Evolutionary conservation across 257 asterid species (phyloP).

Genomic region (Fraxinus americana): DNA sequence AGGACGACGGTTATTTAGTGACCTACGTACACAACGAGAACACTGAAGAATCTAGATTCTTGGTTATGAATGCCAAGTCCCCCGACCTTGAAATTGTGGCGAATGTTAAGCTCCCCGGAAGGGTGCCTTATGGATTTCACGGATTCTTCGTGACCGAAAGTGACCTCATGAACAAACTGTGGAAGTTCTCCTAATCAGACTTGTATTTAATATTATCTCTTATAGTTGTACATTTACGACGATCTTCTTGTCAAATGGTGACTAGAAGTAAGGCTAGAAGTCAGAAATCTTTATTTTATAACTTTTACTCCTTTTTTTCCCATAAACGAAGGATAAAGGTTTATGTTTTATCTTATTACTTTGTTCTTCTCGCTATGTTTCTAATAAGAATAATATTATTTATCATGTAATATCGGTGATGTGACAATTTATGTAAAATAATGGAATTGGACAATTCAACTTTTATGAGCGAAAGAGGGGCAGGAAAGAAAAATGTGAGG

Average conservation of each 20-base stretch:
- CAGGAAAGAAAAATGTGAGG: too few species aligned
- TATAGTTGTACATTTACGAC: not conserved
- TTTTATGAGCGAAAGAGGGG: too few species aligned
- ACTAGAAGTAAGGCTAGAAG: not conserved
- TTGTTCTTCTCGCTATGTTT: too few species aligned
- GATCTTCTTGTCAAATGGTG: not conserved
- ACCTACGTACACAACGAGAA: slow-evolving; percentile 62
- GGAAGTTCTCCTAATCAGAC: not conserved
- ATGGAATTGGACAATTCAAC: too few species aligned
- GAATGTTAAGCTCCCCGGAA: slow-evolving; percentile 56
- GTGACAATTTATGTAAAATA: too few species aligned
- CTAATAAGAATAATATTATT: too few species aligned
- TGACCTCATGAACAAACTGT: slow-evolving; percentile 29
- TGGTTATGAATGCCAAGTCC: slow-evolving; percentile 82
- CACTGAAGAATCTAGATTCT: slow-evolving; percentile 49
- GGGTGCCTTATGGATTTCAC: slow-evolving; percentile 87
- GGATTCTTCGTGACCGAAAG: slow-evolving; percentile 55
- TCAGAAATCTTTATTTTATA: not conserved
- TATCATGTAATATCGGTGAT: too few species aligned
- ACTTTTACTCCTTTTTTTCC: too few species aligned
- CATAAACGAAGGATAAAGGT: not conserved
- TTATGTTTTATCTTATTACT: not conserved
- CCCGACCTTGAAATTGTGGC: slow-evolving; percentile 70
- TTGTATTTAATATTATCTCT: not conserved
- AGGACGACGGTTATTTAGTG: slow-evolving; percentile 81